Base-by-base conservation (phyloP, 305 asterid genomes). In the Solanum hybrid region DNA sequence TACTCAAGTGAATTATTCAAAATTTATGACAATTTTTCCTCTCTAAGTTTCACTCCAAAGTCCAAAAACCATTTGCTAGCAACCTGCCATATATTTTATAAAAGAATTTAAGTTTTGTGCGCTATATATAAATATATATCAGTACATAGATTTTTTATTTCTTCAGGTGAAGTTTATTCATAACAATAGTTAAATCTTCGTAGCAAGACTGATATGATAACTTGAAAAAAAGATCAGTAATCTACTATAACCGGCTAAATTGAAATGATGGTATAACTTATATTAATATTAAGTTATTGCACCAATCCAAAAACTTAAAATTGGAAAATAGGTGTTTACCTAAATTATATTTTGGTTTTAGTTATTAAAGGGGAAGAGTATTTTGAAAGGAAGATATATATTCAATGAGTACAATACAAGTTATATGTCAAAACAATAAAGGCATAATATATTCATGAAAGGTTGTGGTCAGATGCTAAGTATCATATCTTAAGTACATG, bases 381-480 rank as follows among this genome's bases (percentile, higher is more conserved):
- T 2, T 83, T 82, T 83, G 15, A 20, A 83, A 83, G 87, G 37
- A 83, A 41, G 72, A 83, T 27, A 27, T 27, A 83, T 83, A 27
- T 83, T 83, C 87, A 83, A 41, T 27, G 87, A 83, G 87, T 83
- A 41, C 38, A 39, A 83, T 41, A 34, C 36, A 83, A 83, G 87
- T 41, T 82, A 82, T 83, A 83, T 41, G 27, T 83, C 68, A 41
- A 83, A 61, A 61, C 26, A 61, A 61, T 20, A 61, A 61, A 20
- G 72, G 72, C 72, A 61, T 20, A 61, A 61, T 20, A 61, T 61
- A 61, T 61, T 7, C 26, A 7, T 3, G 11, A 1, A 61, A 20
- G 26, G 11, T 68, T n/a, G 14, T 68, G 15, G 14, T n/a, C 6
- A n/a, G 31, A 68, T 68, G 7, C 1, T n/a, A 68, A 0, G 14